Conservation (phyloP, 2,329 filamentous ascomycete species). For the Aureobasidium sp. region DNA sequence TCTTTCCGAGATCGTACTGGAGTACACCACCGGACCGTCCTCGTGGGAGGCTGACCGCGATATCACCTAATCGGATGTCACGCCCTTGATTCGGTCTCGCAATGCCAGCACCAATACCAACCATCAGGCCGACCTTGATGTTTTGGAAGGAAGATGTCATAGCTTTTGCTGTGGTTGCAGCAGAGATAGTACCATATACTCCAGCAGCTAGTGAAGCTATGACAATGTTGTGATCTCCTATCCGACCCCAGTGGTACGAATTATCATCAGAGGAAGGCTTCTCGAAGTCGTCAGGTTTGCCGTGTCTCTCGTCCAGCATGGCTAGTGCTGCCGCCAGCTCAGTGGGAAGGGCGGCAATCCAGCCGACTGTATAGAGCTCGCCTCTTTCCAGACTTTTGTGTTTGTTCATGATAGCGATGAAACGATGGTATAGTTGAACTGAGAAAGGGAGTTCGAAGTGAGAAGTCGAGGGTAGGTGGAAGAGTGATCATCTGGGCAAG, state of each 20-base stretch:
- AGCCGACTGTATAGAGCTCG: conserved; percentile 25
- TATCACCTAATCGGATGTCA: conserved; percentile 33
- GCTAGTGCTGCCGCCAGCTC: conserved; percentile 25
- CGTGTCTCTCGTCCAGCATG: conserved; percentile 25
- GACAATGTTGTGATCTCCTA: conserved; percentile 25
- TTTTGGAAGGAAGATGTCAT: conserved; percentile 18
- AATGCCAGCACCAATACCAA: conserved; percentile 30
- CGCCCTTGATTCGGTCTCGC: conserved; percentile 4
- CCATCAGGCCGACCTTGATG: conserved; percentile 28
- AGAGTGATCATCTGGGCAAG: too few relatives aligned
- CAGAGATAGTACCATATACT: conserved; percentile 20
- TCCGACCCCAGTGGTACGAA: conserved; percentile 23
- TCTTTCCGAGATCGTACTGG: conserved; percentile 30
- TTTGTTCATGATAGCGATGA: not conserved
- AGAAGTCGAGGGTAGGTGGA: too few relatives aligned
- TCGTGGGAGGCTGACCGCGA: conserved; percentile 30
- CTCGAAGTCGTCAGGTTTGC: conserved; percentile 8
- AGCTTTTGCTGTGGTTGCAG: conserved; percentile 21
- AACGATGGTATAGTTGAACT: too few relatives aligned
- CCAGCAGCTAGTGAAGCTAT: conserved; percentile 24
- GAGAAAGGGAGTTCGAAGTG: not conserved
- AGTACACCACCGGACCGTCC: conserved; percentile 29
- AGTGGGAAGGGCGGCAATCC: conserved; percentile 26
- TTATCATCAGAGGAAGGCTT: conserved; percentile 22
- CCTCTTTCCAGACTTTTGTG: not conserved